Evolutionary conservation across 257 asterid genomes (phyloP).

Genomic region (Plantago ovata): DNA sequence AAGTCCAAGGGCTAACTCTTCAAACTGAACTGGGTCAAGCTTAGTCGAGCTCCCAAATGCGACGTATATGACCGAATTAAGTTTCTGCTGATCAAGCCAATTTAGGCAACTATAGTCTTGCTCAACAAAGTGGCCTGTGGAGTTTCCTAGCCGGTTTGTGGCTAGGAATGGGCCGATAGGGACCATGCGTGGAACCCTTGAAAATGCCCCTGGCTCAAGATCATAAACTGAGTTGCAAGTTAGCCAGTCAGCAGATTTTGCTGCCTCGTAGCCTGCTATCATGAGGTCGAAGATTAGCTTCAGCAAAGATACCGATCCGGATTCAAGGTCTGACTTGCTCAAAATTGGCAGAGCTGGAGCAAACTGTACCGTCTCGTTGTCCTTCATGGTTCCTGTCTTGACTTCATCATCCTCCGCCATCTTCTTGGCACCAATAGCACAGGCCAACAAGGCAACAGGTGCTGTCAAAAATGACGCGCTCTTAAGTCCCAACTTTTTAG

Average conservation of each 20-base stretch:
- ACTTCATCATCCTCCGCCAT: constrained; percentile 37
- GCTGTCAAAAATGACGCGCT: constrained; percentile 53
- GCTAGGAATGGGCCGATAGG: constrained; percentile 40
- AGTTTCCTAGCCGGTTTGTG: constrained; percentile 4
- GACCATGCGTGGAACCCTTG: constrained; percentile 19
- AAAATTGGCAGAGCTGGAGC: constrained; percentile 33
- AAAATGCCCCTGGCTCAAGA: constrained; percentile 43
- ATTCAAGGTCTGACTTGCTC: constrained; percentile 26
- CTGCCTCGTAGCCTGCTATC: constrained; percentile 9
- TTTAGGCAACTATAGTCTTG: constrained; percentile 25
- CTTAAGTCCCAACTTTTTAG: constrained; percentile 36
- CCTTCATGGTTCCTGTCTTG: constrained; percentile 9
- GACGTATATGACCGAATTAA: constrained; percentile 31
- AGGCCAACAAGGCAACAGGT: constrained; percentile 45
- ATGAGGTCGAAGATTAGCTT: constrained; percentile 27
- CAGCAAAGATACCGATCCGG: constrained; percentile 10
- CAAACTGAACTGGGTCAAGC: constrained; percentile 22
- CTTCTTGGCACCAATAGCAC: constrained; percentile 40
- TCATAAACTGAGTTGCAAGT: constrained; percentile 30
- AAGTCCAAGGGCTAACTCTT: constrained; percentile 34
- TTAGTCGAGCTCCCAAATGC: constrained; percentile 35
- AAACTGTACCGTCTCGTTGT: constrained; percentile 21
- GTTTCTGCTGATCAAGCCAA: constrained; percentile 41
- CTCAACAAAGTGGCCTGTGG: constrained; percentile 22
- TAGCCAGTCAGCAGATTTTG: constrained; percentile 23